Base-by-base conservation (phyloP, 2,329 filamentous ascomycete species). In the Ilyonectria sp. region DNA sequence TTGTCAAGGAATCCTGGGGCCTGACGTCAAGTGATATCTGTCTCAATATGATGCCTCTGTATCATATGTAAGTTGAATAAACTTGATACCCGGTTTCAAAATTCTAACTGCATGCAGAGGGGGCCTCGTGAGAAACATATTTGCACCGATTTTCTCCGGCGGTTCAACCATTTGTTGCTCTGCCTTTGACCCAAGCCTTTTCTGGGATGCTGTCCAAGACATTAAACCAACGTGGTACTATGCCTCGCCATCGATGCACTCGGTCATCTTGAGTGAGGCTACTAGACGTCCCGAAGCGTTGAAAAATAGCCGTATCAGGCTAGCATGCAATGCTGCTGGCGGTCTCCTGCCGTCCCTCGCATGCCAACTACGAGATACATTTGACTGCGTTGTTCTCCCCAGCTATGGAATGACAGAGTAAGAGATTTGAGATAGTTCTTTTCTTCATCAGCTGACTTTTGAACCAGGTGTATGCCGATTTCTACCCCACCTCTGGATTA, bases 371-470 rank as follows among this genome's bases (percentile, higher is more conserved):
- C 80, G 82, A 17, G 82, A 86, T 63, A 86, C 82, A 0, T 89
- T 89, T 75, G 77, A 81, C 11, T 87, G 85, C 63, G 81, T 81
- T 2, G 83, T 89, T 3, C 79, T 89, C 19, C 87, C 87, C 2
- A 88, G 86, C 69, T 89, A 89, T 70, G 87, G 86, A 19, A 89
- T 89, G 87, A 89, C 87, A 1, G 87, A 89, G 78, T 81, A 70
- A 75, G 79, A 71, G 26, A 2, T 6, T n/a, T n/a, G 17, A 21
- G 11, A 33, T 11, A 23, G 9, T 8, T 17, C 13, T 29, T 10
- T 31, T 10, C 35, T 9, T 26, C 15, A 10, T 19, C 6, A 6
- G 15, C 26, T 49, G 23, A 59, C 54, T 46, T n/a, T 61, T 55
- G 44, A 50, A 13, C 2, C n/a, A 81, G 79, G 50, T 89, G 86